A percentile compares a stretch with the other conserved stretches of the same genome.
Conservation (phyloP, 73 alveolate genomes). For the Tetrahymena malaccensis region DNA sequence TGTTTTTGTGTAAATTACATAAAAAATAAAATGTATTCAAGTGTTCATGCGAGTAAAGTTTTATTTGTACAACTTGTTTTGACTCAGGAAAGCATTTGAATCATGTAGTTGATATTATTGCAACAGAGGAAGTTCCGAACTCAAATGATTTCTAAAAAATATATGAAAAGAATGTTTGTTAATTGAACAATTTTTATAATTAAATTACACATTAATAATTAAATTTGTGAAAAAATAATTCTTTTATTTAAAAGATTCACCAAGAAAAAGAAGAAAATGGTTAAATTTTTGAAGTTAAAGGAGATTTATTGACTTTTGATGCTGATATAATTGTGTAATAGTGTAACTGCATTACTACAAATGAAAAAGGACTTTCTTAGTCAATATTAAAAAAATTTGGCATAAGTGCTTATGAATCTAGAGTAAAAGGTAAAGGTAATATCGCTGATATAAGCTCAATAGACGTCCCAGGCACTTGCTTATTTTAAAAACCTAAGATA, state of each 20-base stretch:
- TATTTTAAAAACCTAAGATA: neutral
- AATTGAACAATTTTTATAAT: no score
- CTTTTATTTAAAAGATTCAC: neutral
- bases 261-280: neutral
- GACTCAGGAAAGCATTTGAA: neutral
- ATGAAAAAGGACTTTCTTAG: neutral
- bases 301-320: neutral
- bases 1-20: neutral
- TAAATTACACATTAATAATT: no score
- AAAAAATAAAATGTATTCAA: neutral
- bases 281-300: neutral
- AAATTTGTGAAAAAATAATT: neutral
- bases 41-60: neutral
- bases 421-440: neutral
- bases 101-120: neutral
- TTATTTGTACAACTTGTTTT: neutral
- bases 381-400: neutral
- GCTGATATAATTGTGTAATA: neutral
- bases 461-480: neutral
- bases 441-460: neutral
- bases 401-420: neutral
- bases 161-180: neutral
- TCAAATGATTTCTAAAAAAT: neutral
- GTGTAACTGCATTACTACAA: neutral
- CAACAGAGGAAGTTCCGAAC: neutral